Evolutionary conservation across 768 basidiomycete genomes (phyloP).

Genomic region (Psilocybe azurescens): DNA sequence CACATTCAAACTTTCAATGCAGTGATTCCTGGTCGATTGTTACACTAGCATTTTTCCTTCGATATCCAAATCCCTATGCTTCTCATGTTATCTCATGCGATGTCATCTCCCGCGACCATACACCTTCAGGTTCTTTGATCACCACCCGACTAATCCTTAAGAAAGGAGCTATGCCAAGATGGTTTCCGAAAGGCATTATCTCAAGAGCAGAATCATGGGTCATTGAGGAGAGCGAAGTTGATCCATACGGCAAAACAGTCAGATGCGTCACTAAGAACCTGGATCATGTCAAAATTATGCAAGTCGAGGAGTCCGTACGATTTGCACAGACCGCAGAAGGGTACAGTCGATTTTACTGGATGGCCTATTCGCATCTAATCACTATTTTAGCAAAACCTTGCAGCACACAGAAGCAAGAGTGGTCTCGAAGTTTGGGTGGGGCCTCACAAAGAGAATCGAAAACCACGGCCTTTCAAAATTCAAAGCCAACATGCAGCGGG

Average conservation of each 20-base stretch:
- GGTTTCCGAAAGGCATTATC: slow-evolving; percentile 87
- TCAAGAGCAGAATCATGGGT: slow-evolving; percentile 92
- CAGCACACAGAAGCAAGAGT: slow-evolving; percentile 89
- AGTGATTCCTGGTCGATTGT: slow-evolving; percentile 96
- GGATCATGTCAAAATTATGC: slow-evolving; percentile 94
- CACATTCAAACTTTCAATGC: slow-evolving; percentile 9
- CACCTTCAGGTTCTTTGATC: slow-evolving; percentile 73
- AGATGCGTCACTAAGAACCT: slow-evolving; percentile 86
- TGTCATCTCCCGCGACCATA: slow-evolving; percentile 84
- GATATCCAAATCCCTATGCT: slow-evolving; percentile 96
- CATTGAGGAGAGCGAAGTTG: slow-evolving; percentile 93
- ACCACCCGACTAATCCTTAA: slow-evolving; percentile 95
- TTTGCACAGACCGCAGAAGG: slow-evolving; percentile 73
- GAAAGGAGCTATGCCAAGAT: slow-evolving; percentile 87
- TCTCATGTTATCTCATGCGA: slow-evolving; percentile 95
- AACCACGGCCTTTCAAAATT: slow-evolving; percentile 84
- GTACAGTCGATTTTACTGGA: slow-evolving; percentile 45
- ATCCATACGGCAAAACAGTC: slow-evolving; percentile 79
- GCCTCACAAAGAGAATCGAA: slow-evolving; percentile 86
- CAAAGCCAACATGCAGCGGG: slow-evolving; percentile 87
- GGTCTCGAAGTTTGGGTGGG: slow-evolving; percentile 91
- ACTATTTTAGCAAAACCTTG: slow-evolving; percentile 64
- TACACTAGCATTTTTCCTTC: slow-evolving; percentile 90
- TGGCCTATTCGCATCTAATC: slow-evolving; percentile 2
- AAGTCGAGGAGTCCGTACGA: slow-evolving; percentile 82